Evolutionary conservation across 2,329 filamentous ascomycete genomes (phyloP).

Genomic region (Aureobasidium lini): DNA sequence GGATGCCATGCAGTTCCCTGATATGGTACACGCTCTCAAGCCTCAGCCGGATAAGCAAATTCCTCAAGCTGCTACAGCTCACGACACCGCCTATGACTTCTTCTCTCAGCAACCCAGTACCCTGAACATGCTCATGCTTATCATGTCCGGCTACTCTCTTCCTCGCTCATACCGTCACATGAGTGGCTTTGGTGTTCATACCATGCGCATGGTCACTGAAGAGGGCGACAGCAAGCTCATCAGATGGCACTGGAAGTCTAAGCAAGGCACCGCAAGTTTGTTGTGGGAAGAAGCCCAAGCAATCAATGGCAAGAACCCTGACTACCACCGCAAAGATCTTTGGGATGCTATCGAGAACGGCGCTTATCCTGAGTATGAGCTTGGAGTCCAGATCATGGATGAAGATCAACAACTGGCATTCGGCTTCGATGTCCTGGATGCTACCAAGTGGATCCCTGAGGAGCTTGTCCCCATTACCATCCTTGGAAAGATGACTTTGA

Average conservation of each 20-base stretch:
- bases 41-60: constrained; percentile 27
- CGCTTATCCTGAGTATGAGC: constrained; percentile 44
- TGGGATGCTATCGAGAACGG: constrained; percentile 40
- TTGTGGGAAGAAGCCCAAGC: constrained; percentile 30
- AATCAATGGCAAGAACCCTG: constrained; percentile 31
- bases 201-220: constrained; percentile 27
- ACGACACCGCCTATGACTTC: constrained; percentile 24
- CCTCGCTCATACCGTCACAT: constrained; percentile 40
- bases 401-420: constrained; percentile 43
- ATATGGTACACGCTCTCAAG: constrained; percentile 49
- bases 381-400: constrained; percentile 49
- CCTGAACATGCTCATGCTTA: constrained; percentile 43
- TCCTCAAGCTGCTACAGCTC: constrained; percentile 22
- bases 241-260: constrained; percentile 23
- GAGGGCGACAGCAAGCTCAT: constrained; percentile 47
- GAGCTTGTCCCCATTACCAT: constrained; percentile 51
- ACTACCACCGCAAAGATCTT: constrained; percentile 32
- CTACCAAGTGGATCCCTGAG: constrained; percentile 49
- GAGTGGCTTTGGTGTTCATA: constrained; percentile 44
- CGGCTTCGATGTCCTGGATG: constrained; percentile 47
- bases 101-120: constrained; percentile 33
- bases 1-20: constrained; percentile 64
- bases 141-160: constrained; percentile 44
- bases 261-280: constrained; percentile 40
- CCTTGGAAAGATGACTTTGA: constrained; percentile 45